Base-by-base conservation (phyloP, 345 rosid genomes). In the Stellera chamaejasme region DNA sequence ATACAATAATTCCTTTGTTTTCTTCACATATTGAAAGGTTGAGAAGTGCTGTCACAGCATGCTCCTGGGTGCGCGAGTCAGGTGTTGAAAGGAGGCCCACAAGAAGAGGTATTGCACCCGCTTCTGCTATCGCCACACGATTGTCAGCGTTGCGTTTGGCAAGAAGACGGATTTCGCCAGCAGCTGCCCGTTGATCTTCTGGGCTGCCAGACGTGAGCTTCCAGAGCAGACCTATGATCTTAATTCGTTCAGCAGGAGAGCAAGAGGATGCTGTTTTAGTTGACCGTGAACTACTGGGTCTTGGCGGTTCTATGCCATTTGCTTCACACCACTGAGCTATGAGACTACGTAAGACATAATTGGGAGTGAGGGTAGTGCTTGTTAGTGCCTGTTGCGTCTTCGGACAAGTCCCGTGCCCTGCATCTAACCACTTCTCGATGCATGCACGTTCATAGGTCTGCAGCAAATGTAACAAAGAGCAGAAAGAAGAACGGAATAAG, bases 301-400 rank as follows among this genome's bases (percentile, higher is more conserved):
- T 81, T 23, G 97, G 97, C 54, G 94, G 82, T 72, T 93, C 96
- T 2, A 93, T 78, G 53, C 84, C 90, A 59, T 93, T 87, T 56
- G 85, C 77, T 65, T 87, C 99, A 19, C 99, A 89, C 99, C 99
- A 93, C 63, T 89, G 96, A 41, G 93, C 92, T 72, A 93, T 93
- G 56, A 93, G 94, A 73, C 97, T 93, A 39, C 97, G 99, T 45
- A 93, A 79, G 54, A 81, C 97, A 54, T 81, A 93, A 68, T 93
- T 93, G 15, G 97, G 92, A 5, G 99, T 93, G 53, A 87, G 78
- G 26, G 79, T 77, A 53, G 73, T 73, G 71, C 87, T 76, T 39
- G 72, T 69, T 63, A 93, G 77, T 10, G 73, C 63, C 76, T 89
- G 97, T 64, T 81, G 94, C n/a, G 99, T 89, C 80, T 89, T 93